These are phyloP conservation scores for Lecanoromycetidae sp. DNA, from an alignment of 2,329 filamentous ascomycete species.

Conservation along the genomic window DNA sequence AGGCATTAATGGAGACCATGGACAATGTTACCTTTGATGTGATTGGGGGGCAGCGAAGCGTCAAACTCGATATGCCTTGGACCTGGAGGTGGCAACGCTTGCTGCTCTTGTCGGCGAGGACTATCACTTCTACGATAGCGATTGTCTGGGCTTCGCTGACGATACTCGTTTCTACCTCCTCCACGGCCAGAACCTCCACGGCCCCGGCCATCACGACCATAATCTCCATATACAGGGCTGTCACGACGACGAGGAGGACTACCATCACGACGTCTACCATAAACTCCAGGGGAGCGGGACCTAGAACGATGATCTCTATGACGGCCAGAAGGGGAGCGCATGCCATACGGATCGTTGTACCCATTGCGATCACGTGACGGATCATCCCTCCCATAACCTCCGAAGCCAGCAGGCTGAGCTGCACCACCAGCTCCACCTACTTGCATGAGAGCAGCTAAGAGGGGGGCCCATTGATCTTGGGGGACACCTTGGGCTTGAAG, in stretches of 20 bases:
- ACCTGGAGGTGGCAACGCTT: constrained; percentile 34
- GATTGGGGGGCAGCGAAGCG: constrained; percentile 55
- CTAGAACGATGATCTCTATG: constrained; percentile 45
- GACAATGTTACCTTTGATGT: constrained; percentile 61
- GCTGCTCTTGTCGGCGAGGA: constrained; percentile 37
- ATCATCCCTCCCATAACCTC: constrained; percentile 22
- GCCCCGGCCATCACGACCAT: constrained; percentile 42
- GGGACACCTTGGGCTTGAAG: constrained; percentile 64
- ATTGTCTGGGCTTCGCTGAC: constrained; percentile 71
- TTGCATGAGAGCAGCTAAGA: constrained; percentile 40
- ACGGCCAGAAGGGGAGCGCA: constrained; percentile 29
- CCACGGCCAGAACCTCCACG: constrained; percentile 43
- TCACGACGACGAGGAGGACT: constrained; percentile 51
- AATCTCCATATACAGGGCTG: constrained; percentile 61
- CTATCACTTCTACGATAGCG: constrained; percentile 55
- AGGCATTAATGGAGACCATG: background rate
- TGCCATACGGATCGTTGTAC: constrained; percentile 41
- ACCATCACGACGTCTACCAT: constrained; percentile 55
- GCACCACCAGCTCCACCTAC: constrained; percentile 24
- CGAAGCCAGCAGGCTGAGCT: constrained; percentile 12
- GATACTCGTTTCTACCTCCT: constrained; percentile 53
- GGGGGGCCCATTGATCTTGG: constrained; percentile 59
- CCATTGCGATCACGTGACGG: constrained; percentile 44
- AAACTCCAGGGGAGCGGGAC: constrained; percentile 62
- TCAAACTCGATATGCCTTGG: constrained; percentile 76